Conservation (phyloP, 169 alveolate genomes). For the Toxoplasma gondii region DNA sequence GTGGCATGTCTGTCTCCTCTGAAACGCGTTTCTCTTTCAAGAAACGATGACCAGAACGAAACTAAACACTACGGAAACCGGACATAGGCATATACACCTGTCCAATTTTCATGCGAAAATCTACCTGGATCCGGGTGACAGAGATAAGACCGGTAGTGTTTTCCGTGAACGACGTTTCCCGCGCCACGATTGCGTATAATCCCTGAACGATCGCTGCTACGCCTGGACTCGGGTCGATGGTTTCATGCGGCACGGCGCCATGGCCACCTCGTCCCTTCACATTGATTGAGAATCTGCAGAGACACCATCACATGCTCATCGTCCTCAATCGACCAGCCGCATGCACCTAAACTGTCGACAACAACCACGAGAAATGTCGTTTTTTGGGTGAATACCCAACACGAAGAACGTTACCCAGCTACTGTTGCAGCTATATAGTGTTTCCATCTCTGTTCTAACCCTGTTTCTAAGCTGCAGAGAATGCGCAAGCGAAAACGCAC, state of each 20-base stretch:
- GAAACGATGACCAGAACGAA: background rate
- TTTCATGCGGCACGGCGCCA: slow-evolving; percentile 60
- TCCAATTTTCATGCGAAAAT: no score
- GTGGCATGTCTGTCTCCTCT: background rate
- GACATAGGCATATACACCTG: background rate
- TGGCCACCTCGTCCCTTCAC: slow-evolving; percentile 69
- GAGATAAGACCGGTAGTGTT: slow-evolving; percentile 54
- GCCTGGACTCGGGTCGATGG: slow-evolving; percentile 67
- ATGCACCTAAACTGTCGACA: background rate
- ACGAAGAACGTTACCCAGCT: background rate
- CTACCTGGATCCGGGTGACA: slow-evolving; percentile 61
- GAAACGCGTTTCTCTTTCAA: background rate
- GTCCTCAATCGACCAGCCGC: background rate
- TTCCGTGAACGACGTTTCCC: slow-evolving; percentile 58
- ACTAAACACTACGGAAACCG: background rate
- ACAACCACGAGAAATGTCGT: background rate
- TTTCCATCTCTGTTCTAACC: no score
- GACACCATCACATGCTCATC: background rate
- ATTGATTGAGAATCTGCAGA: slow-evolving; percentile 55
- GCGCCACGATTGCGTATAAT: slow-evolving; percentile 51
- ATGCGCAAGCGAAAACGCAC: no score
- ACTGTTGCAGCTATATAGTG: no score
- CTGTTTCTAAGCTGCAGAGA: no score
- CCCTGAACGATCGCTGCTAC: slow-evolving; percentile 57
- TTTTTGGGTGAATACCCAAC: background rate